Conservation (phyloP, 2,329 filamentous ascomycete genomes). For the Gnomoniopsis smithogilvyi region DNA sequence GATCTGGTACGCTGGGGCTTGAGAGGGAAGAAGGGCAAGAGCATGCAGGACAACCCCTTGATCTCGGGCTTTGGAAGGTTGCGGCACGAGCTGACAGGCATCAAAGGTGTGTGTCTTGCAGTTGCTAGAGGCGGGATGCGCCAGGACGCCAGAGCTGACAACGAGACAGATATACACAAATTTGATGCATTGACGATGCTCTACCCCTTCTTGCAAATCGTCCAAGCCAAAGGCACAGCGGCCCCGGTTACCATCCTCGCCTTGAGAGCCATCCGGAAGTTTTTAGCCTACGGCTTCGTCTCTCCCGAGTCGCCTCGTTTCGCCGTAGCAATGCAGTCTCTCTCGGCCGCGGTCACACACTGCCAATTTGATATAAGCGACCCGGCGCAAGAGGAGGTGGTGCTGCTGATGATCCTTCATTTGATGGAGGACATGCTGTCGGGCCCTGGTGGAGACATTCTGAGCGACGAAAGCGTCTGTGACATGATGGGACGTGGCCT, state of each 20-base stretch:
- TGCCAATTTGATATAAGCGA: constrained; percentile 97
- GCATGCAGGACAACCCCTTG: constrained; percentile 94
- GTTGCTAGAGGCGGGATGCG: not conserved
- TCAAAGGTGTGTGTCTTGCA: constrained; percentile 63
- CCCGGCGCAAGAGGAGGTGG: constrained; percentile 90
- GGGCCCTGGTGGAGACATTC: constrained; percentile 81
- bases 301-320: constrained; percentile 81
- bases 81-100: constrained; percentile 79
- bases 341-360: constrained; percentile 94
- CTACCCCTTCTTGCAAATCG: constrained; percentile 93
- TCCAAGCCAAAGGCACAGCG: constrained; percentile 92
- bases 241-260: constrained; percentile 95
- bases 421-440: constrained; percentile 99
- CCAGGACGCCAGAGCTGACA: constrained; percentile 24
- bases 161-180: constrained; percentile 66
- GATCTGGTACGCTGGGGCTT: constrained; percentile 79
- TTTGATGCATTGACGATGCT: constrained; percentile 90
- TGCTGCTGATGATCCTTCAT: constrained; percentile 88
- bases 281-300: constrained; percentile 92
- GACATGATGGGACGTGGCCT: constrained; percentile 99
- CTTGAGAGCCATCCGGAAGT: constrained; percentile 90
- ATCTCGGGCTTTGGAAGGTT: constrained; percentile 93
- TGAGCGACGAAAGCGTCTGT: constrained; percentile 98
- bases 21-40: constrained; percentile 92
- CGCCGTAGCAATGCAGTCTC: constrained; percentile 85